These are phyloP conservation scores for Cadophora gregata DNA, from an alignment of 2,329 filamentous ascomycete genomes.

Conservation along the genomic window DNA sequence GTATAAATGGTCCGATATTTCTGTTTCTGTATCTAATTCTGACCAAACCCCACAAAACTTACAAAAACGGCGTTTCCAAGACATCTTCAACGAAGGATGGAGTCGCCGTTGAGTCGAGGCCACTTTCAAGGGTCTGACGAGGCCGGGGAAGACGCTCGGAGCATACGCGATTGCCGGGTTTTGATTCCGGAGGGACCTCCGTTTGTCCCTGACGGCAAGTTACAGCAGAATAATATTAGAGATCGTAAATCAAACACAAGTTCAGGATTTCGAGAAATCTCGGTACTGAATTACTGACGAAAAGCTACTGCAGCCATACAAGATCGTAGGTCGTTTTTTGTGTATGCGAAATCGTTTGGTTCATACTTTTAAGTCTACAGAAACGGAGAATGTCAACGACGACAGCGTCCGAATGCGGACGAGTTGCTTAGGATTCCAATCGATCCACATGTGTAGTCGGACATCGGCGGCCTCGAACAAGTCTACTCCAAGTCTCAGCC, in stretches of 20 bases:
- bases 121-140: neutral
- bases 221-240: no score
- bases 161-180: slow-evolving; percentile 5
- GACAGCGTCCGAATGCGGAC: neutral
- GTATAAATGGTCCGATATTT: no score
- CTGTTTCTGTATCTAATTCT: no score
- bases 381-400: neutral
- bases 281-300: neutral
- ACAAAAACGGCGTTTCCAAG: neutral
- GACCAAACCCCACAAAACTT: no score
- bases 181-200: no score
- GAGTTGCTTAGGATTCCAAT: neutral
- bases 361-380: neutral
- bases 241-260: no score
- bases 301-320: neutral
- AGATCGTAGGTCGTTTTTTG: neutral
- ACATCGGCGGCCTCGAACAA: neutral
- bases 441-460: neutral
- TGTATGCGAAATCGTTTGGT: neutral
- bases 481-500: neutral
- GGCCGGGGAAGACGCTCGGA: neutral
- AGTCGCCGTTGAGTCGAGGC: neutral
- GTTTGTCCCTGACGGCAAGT: no score
- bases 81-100: neutral
- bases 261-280: slow-evolving; percentile 7